Evolutionary conservation across 805 yeast genomes (phyloP).

Genomic region (Ogataea chonburiensis): DNA sequence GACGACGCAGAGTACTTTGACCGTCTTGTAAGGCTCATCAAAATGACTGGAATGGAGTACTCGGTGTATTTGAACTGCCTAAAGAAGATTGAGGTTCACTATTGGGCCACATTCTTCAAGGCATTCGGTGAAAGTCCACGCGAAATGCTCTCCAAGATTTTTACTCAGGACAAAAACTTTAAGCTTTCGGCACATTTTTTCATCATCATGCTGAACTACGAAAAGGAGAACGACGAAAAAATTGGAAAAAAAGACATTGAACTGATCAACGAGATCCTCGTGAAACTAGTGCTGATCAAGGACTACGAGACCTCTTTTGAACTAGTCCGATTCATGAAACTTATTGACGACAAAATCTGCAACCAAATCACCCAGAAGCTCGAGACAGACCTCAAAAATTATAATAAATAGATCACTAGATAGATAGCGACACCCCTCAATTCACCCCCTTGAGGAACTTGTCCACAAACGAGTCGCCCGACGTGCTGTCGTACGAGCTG

Average conservation of each 20-base stretch:
- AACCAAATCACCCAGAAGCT: slow-evolving; percentile 37
- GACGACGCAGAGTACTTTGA: slow-evolving; percentile 31
- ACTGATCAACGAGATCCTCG: slow-evolving; percentile 43
- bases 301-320: slow-evolving; percentile 56
- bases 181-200: slow-evolving; percentile 51
- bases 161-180: slow-evolving; percentile 38
- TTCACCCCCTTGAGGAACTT: slow-evolving; percentile 67
- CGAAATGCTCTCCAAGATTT: slow-evolving; percentile 41
- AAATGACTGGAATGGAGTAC: slow-evolving; percentile 32
- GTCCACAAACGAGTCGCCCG: slow-evolving; percentile 62
- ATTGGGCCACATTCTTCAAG: slow-evolving; percentile 49
- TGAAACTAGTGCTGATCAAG: slow-evolving; percentile 39
- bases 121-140: slow-evolving; percentile 44
- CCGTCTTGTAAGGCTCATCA: slow-evolving; percentile 33
- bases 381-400: slow-evolving; percentile 14
- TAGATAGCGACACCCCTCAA: slow-evolving; percentile 26
- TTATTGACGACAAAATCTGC: slow-evolving; percentile 39
- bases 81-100: slow-evolving; percentile 51
- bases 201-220: slow-evolving; percentile 51
- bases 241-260: slow-evolving; percentile 35
- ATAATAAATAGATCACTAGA: slow-evolving; percentile 32
- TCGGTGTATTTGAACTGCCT: slow-evolving; percentile 50
- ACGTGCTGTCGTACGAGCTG: slow-evolving; percentile 52
- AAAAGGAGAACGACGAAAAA: slow-evolving; percentile 33
- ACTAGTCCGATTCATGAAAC: slow-evolving; percentile 50